Base-by-base conservation (phyloP, 1,284 basidiomycete species). In the Cutaneotrichosporon mucoides region DNA sequence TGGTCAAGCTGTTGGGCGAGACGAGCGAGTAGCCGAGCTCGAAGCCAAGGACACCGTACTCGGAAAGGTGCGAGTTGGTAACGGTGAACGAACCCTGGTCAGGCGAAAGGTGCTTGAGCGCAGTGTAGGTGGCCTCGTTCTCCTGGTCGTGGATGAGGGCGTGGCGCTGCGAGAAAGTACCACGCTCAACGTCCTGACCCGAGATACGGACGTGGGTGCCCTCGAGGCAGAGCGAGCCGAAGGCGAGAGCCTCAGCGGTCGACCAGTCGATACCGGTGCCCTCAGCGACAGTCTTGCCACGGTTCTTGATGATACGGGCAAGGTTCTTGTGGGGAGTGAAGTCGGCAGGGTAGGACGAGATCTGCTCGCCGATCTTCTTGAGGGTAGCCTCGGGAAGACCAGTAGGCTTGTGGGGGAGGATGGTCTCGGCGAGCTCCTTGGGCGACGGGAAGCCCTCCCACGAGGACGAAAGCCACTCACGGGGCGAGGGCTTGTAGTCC, bases 401-500 rank as follows among this genome's bases (percentile, higher is more conserved):
- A 3, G 96, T 99, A 47, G 87, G 81, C 62, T 89, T 89, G 33
- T 91, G 89, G 50, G 94, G 92, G 38, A 99, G 84, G 34, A 92
- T 88, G 72, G 89, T 84, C 78, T 98, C 93, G 49, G 92, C 91
- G 49, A 99, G 85, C 79, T 98, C 88, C 77, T 92, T 92, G 56
- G 96, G 96, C 7, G 90, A 92, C 3, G 96, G 96, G 88, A 99
- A 99, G 33, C 95, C 95, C 63, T 91, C 92, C 96, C 96, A 99
- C 7, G 92, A 90, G 37, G 91, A 89, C 9, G 95, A 97, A 54
- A 99, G 86, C 96, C 96, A 99, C 77, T 99, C 96, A 73, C 91
- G 89, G 68, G 86, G 85, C 7, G 90, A 89, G 35, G 95, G 90
- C 55, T 91, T 87, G 79, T 99, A 99, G 76, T 94, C 91, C 82